Conservation (phyloP, 106 monocot genomes). For the Apostasia shenzhenica region DNA sequence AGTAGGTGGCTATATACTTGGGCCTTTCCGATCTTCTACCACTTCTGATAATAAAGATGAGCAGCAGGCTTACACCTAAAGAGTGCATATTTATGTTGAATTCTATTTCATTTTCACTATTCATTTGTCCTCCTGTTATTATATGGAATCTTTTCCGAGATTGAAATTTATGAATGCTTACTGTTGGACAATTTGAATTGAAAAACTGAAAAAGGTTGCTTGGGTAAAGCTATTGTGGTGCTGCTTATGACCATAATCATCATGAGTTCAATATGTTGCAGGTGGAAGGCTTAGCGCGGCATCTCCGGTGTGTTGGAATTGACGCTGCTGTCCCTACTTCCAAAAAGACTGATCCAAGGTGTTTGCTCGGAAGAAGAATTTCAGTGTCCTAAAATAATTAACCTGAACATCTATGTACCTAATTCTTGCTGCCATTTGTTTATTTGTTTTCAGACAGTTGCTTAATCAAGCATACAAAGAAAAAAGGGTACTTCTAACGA, state of each 20-base stretch:
- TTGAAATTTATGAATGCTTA: neutral
- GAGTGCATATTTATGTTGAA: neutral
- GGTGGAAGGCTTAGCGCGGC: conserved; percentile 92
- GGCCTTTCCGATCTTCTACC: neutral
- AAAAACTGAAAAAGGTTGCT: too few relatives aligned
- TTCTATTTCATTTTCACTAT: neutral
- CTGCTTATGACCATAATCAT: too few relatives aligned
- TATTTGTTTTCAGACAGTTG: conserved; percentile 41
- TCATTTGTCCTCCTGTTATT: neutral
- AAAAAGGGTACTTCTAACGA: conserved; percentile 75
- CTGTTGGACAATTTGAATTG: neutral
- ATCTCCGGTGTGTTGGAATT: conserved; percentile 97
- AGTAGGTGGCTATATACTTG: neutral
- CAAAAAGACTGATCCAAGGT: conserved; percentile 92
- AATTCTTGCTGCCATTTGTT: conserved; percentile 1
- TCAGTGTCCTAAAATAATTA: neutral
- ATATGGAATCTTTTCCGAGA: neutral
- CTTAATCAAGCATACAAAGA: conserved; percentile 88
- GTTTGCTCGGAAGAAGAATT: neutral
- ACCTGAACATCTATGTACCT: neutral
- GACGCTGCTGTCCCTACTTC: conserved; percentile 79
- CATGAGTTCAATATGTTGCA: conserved; percentile 4
- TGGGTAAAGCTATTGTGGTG: too few relatives aligned
- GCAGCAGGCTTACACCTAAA: neutral
- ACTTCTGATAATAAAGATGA: neutral